phyloP scores from a whole-genome alignment of 2,329 filamentous ascomycete species.

The Colletotrichum sp. region DNA sequence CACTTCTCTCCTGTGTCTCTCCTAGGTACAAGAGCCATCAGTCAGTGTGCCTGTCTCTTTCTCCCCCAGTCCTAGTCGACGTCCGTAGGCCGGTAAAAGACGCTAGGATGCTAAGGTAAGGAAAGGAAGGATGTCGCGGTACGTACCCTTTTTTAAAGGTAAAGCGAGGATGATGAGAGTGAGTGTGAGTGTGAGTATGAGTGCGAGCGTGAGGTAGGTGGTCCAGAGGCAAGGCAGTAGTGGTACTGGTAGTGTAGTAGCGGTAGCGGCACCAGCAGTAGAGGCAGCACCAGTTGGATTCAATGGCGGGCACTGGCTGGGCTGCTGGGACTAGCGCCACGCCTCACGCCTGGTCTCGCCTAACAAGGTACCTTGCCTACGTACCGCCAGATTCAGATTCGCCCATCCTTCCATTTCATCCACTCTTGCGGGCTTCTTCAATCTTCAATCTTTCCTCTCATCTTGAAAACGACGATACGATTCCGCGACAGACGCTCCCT shows the following conservation, averaged over 20 bases:
- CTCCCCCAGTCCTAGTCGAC: background rate
- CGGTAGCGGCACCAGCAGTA: background rate
- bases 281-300: background rate
- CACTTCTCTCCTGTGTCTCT: background rate
- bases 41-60: background rate
- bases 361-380: slow-evolving; percentile 22
- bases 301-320: background rate
- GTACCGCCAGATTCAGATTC: slow-evolving; percentile 23
- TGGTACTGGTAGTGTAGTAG: background rate
- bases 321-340: slow-evolving; percentile 21
- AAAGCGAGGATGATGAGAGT: background rate
- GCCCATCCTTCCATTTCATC: slow-evolving; percentile 22
- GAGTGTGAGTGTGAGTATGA: background rate
- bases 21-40: background rate
- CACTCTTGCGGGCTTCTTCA: slow-evolving; percentile 21
- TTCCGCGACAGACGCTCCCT: background rate
- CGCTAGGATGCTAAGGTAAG: background rate
- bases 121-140: background rate
- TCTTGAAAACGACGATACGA: slow-evolving; percentile 20
- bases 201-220: background rate
- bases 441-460: slow-evolving; percentile 23
- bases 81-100: background rate
- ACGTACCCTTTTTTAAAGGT: background rate
- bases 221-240: background rate
- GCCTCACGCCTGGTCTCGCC: slow-evolving; percentile 23